Percentiles rank a stretch among this genome's conserved stretches.
Evolutionary conservation across 208 protist genomes (phyloP).

Genomic region (Blechomonas ayalai): DNA sequence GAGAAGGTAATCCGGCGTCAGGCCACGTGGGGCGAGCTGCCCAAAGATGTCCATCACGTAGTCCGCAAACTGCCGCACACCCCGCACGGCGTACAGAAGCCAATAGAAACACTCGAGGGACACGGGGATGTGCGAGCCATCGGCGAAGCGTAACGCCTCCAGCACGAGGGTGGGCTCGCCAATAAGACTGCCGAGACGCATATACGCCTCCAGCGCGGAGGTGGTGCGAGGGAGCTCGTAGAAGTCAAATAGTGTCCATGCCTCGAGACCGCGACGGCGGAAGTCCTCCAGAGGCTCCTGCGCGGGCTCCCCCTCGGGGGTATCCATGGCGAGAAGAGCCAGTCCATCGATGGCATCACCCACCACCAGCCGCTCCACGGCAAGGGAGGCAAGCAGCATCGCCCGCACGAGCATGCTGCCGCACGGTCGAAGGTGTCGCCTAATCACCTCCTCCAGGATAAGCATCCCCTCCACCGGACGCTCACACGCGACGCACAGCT

Average conservation of each 20-base stretch:
- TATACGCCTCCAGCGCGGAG: slow-evolving; percentile 57
- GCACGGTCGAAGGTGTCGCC: slow-evolving; percentile 50
- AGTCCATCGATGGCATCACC: not conserved
- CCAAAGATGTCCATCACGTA: slow-evolving; percentile 69
- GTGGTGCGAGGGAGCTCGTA: slow-evolving; percentile 55
- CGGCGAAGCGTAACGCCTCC: slow-evolving; percentile 59
- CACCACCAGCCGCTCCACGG: slow-evolving; percentile 28
- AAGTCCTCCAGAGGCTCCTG: slow-evolving; percentile 4
- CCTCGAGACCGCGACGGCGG: slow-evolving; percentile 52
- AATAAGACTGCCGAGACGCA: slow-evolving; percentile 60
- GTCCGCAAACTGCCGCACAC: slow-evolving; percentile 57
- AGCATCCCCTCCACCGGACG: slow-evolving; percentile 44
- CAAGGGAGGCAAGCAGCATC: slow-evolving; percentile 59
- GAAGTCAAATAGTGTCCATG: slow-evolving; percentile 87
- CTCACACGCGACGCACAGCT: slow-evolving; percentile 62
- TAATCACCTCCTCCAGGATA: slow-evolving; percentile 67
- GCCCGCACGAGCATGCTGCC: slow-evolving; percentile 64
- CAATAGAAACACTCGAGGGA: slow-evolving; percentile 73
- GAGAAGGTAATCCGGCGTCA: slow-evolving; percentile 70
- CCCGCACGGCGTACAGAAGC: slow-evolving; percentile 69
- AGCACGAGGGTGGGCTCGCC: slow-evolving; percentile 45
- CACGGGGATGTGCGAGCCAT: slow-evolving; percentile 37
- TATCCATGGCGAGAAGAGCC: not conserved
- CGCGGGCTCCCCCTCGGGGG: not conserved
- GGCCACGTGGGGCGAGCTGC: slow-evolving; percentile 58